Percentiles rank a stretch among this genome's conserved stretches.
These are phyloP conservation scores for Coniosporium tulheliwenetii DNA, from an alignment of 2,329 filamentous ascomycete species.

Conservation along the genomic window DNA sequence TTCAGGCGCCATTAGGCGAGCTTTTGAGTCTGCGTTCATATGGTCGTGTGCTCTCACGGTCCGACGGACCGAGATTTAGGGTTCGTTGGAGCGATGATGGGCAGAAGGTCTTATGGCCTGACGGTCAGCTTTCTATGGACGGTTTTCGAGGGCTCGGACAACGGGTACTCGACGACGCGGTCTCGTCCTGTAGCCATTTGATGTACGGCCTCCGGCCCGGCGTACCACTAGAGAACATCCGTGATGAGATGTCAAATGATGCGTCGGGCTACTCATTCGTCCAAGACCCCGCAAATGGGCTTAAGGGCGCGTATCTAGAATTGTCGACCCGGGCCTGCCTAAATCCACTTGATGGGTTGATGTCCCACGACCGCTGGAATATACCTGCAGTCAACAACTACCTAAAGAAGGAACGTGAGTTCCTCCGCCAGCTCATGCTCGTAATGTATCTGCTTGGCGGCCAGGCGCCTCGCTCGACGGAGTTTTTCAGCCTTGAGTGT, in stretches of 20 bases:
- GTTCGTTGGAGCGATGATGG: background rate
- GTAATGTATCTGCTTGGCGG: background rate
- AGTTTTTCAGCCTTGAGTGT: slow-evolving; percentile 1
- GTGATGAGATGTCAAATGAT: background rate
- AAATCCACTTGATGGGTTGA: background rate
- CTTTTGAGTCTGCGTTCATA: background rate
- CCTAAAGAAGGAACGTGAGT: background rate
- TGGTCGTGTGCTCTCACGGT: background rate
- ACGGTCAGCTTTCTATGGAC: too few species aligned
- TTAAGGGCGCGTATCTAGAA: background rate
- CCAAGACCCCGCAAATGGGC: background rate
- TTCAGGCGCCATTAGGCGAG: background rate
- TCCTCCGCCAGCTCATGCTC: background rate
- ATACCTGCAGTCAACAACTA: background rate
- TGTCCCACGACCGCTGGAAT: background rate
- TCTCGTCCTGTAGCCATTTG: background rate
- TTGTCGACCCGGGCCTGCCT: background rate
- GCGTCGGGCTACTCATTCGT: background rate
- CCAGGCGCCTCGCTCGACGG: background rate
- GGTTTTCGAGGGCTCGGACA: background rate
- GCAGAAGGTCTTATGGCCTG: too few species aligned
- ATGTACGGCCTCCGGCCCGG: background rate
- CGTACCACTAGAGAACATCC: background rate
- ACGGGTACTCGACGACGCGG: background rate
- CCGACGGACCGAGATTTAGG: background rate